Conservation (phyloP, 176 grass and related monocot genomes). For the Eleusine coracana region DNA sequence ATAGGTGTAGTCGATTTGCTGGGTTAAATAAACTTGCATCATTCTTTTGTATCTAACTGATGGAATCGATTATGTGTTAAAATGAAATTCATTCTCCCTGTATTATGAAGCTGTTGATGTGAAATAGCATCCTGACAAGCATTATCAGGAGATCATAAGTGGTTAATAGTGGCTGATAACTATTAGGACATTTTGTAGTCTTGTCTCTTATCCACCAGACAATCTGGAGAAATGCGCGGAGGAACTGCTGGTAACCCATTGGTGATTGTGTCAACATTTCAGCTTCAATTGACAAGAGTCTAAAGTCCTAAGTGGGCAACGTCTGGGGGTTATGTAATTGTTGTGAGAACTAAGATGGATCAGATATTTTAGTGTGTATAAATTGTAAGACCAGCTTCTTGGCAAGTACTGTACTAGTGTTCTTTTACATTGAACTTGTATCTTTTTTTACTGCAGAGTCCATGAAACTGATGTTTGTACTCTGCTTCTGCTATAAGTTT, state of each 20-base stretch:
- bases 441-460: too few relatives aligned
- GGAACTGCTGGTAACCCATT: not conserved
- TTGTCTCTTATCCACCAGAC: not conserved
- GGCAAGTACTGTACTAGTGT: not conserved
- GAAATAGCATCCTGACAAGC: not conserved
- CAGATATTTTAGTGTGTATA: not conserved
- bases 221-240: not conserved
- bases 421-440: too few relatives aligned
- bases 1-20: conserved; percentile 33
- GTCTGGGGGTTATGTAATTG: too few relatives aligned
- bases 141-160: not conserved
- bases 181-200: not conserved
- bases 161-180: too few relatives aligned
- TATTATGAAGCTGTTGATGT: conserved; percentile 23
- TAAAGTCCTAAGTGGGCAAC: not conserved
- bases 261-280: not conserved
- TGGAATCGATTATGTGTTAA: conserved; percentile 6
- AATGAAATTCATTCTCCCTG: conserved; percentile 1
- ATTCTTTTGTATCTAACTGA: conserved; percentile 56
- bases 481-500: not conserved
- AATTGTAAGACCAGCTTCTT: not conserved
- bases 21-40: not conserved
- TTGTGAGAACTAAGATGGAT: not conserved
- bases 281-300: not conserved
- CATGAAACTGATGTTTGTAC: too few relatives aligned